phyloP scores from a whole-genome alignment of 768 basidiomycete genomes.

The Amanita rubescens region DNA sequence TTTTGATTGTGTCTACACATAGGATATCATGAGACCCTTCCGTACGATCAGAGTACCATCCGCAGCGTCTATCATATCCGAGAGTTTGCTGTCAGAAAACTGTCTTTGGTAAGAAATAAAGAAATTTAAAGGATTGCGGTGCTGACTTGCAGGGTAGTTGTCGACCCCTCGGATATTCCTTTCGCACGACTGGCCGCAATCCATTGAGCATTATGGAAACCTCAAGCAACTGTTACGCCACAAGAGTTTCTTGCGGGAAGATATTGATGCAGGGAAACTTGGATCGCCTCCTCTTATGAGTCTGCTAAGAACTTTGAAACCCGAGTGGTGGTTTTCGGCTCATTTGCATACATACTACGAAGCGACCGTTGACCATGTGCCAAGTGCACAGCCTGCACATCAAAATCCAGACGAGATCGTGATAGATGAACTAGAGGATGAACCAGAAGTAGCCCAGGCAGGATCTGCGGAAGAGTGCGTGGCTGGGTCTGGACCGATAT shows the following conservation, averaged over 20 bases:
- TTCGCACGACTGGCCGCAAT: constrained; percentile 94
- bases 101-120: constrained; percentile 53
- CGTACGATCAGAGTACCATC: constrained; percentile 66
- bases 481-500: constrained; percentile 18
- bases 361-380: constrained; percentile 48
- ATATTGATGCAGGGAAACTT: constrained; percentile 58
- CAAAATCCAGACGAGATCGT: constrained; percentile 45
- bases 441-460: not conserved
- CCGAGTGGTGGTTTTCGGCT: constrained; percentile 88
- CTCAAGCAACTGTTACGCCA: constrained; percentile 52
- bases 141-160: constrained; percentile 30
- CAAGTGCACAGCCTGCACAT: constrained; percentile 6
- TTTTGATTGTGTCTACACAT: no score
- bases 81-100: constrained; percentile 71
- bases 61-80: constrained; percentile 89
- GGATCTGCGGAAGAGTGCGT: constrained; percentile 38
- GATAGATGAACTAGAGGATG: constrained; percentile 37
- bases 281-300: constrained; percentile 86
- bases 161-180: constrained; percentile 70
- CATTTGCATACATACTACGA: constrained; percentile 88
- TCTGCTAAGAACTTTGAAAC: constrained; percentile 63
- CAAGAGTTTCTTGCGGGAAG: constrained; percentile 72
- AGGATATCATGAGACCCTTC: constrained; percentile 80
- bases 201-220: constrained; percentile 80
- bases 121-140: constrained; percentile 10